Base-by-base conservation (phyloP, 225 moss, liverwort and hornwort species). In the Lunularia cruciata region DNA sequence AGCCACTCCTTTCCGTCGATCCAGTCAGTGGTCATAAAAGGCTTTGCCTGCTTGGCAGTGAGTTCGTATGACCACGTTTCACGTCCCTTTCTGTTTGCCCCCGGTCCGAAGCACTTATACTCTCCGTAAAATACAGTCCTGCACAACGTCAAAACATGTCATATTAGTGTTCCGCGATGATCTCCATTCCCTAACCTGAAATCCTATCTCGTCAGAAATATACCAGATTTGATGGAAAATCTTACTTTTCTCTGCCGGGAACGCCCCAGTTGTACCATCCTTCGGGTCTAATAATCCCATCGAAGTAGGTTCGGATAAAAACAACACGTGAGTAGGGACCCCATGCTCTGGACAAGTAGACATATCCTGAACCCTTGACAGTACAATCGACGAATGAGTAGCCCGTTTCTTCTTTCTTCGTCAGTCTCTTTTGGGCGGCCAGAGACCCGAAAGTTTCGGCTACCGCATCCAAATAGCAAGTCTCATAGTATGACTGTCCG, bases 1-100 rank as follows among this genome's bases (percentile, higher is more conserved):
- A 81, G 45, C 88, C 86, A 85, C 30, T 67, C 51, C 1, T 82
- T 68, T 0, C 90, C 92, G 10, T 85, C 67, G 69, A 93, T 88
- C 86, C 88, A 93, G 81, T 71, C 78, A 8, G 77, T 42, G 19
- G 87, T 77, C 22, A 84, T 49, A 68, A 88, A 90, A 1, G 92
- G 86, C 27, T 71, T 47, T 4, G 80, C 90, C 75, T 88, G 60
- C 35, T 26, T 53, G 6, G 67, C 64, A 0, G 77, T 58, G 2
- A 93, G 81, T 51, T 84, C 81, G 15, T 45, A 70, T 3, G 93
- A 82, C 90, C 90, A 93, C 8, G 65, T 60, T 37, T 27, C 74
- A 25, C 74, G 79, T 51, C 70, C 79, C 0, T 53, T 6, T 27
- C 79, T 70, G 42, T 67, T 57, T 0, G 79, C 47, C 18, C 74